Conservation (phyloP, 1,284 basidiomycete species). For the Sporisorium scitamineum region DNA sequence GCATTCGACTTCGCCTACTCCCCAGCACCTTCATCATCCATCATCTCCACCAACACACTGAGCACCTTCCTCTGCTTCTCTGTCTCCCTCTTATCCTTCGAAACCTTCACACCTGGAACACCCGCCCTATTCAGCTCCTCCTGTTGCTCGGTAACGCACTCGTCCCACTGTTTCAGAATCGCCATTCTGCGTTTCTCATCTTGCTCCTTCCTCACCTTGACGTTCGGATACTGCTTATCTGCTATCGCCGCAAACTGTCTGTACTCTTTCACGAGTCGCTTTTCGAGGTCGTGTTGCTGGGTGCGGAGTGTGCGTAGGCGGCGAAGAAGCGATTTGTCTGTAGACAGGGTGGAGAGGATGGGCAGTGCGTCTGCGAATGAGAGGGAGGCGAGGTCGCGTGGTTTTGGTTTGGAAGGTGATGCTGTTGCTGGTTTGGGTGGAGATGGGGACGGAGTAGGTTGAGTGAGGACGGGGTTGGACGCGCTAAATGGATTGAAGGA, state of each 20-base stretch:
- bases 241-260: constrained; percentile 13
- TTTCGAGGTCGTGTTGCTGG: constrained; percentile 32
- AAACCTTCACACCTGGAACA: constrained; percentile 16
- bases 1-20: background rate
- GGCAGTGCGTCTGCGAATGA: constrained; percentile 34
- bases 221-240: constrained; percentile 32
- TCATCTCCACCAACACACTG: constrained; percentile 31
- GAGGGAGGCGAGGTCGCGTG: constrained; percentile 25
- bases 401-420: background rate
- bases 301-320: constrained; percentile 15
- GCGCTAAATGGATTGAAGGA: constrained; percentile 34
- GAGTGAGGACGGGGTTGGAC: constrained; percentile 10
- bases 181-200: constrained; percentile 15
- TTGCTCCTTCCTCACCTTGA: constrained; percentile 16
- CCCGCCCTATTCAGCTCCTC: constrained; percentile 15
- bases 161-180: constrained; percentile 31
- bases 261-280: constrained; percentile 25
- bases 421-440: background rate
- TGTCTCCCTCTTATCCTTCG: constrained; percentile 9
- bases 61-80: constrained; percentile 34
- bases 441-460: constrained; percentile 5
- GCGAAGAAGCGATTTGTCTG: constrained; percentile 18
- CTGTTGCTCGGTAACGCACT: constrained; percentile 23
- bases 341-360: constrained; percentile 30
- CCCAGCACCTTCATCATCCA: constrained; percentile 17